A percentile compares a stretch with the other conserved stretches of the same genome.
Conservation (phyloP, 352 stramenopile species). For the Pythium aristosporum region DNA sequence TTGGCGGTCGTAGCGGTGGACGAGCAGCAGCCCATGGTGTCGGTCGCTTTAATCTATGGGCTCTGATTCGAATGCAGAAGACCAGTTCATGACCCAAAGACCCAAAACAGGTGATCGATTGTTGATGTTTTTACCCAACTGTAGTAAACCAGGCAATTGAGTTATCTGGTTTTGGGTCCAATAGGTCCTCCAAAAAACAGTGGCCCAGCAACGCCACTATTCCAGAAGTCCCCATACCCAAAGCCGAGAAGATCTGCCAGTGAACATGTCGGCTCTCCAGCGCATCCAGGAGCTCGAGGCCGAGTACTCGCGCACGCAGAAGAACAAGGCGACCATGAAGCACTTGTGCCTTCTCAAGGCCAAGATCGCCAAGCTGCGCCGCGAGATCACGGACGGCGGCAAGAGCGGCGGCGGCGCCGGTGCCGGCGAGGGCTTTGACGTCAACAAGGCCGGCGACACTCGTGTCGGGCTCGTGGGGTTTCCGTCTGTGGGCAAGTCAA, state of each 20-base stretch:
- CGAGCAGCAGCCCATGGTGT: slow-evolving; percentile 67
- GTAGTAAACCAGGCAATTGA: background rate
- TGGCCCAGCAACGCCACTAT: slow-evolving; percentile 9
- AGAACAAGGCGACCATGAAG: slow-evolving; percentile 99
- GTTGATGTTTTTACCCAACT: background rate
- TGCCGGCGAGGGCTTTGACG: slow-evolving; percentile 87
- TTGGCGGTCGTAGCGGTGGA: slow-evolving; percentile 53
- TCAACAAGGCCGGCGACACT: slow-evolving; percentile 95
- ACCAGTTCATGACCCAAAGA: slow-evolving; percentile 5
- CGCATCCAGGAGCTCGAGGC: slow-evolving; percentile 84
- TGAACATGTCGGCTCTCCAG: slow-evolving; percentile 46
- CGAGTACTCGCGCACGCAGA: slow-evolving; percentile 98
- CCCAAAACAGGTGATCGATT: slow-evolving; percentile 9
- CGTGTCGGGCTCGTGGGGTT: slow-evolving; percentile 98
- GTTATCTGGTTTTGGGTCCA: background rate
- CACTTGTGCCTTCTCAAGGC: slow-evolving; percentile 98
- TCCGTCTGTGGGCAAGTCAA: slow-evolving; percentile 98
- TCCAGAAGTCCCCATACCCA: background rate
- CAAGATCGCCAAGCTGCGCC: slow-evolving; percentile 96
- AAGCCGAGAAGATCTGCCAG: background rate
- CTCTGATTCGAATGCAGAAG: background rate
- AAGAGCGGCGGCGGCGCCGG: slow-evolving; percentile 51
- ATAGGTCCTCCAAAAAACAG: slow-evolving; percentile 15
- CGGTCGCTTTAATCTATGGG: background rate
- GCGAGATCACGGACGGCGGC: slow-evolving; percentile 88